phyloP scores from a whole-genome alignment of 1,284 basidiomycete species.

The Coniferiporia weirii region DNA sequence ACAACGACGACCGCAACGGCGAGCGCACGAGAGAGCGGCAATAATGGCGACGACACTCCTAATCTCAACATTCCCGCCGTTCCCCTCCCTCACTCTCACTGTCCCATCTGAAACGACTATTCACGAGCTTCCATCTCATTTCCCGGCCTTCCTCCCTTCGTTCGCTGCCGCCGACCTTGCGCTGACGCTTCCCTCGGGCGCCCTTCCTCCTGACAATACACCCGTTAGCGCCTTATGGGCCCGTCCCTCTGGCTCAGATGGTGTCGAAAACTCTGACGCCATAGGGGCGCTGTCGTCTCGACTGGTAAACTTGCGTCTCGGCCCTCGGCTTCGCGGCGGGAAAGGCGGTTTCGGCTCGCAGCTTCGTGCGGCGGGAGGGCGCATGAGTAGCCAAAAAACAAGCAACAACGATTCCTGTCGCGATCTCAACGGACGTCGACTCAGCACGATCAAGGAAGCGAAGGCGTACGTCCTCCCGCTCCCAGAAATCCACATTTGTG shows the following conservation, averaged over 20 bases:
- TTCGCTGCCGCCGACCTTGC: constrained; percentile 37
- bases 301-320: constrained; percentile 59
- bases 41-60: constrained; percentile 43
- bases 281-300: constrained; percentile 21
- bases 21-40: neutral
- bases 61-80: constrained; percentile 71
- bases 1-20: neutral
- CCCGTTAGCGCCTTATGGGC: constrained; percentile 40
- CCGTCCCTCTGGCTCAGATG: neutral
- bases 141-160: constrained; percentile 53
- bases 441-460: constrained; percentile 95
- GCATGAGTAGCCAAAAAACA: constrained; percentile 95
- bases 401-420: constrained; percentile 94
- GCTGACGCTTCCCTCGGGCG: constrained; percentile 50
- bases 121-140: constrained; percentile 46
- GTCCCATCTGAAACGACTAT: constrained; percentile 50
- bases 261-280: constrained; percentile 18
- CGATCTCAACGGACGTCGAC: constrained; percentile 83
- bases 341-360: constrained; percentile 98
- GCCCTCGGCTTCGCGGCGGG: constrained; percentile 75
- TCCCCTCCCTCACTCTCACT: constrained; percentile 63
- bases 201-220: constrained; percentile 36
- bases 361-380: constrained; percentile 91
- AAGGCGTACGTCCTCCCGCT: constrained; percentile 60
- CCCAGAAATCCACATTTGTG: neutral